Evolutionary conservation across 1,139 yeast genomes (phyloP).

Genomic region (Blastobotrys ciferrii): DNA sequence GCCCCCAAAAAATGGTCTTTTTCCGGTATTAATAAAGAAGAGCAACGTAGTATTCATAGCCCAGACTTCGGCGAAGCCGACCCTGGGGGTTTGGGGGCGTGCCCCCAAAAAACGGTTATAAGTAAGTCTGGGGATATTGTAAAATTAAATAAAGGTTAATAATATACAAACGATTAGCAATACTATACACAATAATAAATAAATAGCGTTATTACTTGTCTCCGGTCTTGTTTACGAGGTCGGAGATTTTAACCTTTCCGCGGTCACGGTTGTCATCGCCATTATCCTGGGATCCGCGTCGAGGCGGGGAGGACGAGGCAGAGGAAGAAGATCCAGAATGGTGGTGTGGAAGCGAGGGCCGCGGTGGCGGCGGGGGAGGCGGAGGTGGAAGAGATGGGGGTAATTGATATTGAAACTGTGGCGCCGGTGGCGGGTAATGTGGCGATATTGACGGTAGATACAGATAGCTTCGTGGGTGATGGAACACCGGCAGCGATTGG

Average conservation of each 20-base stretch:
- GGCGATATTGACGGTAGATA: neutral
- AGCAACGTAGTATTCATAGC: no score
- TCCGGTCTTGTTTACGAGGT: conserved; percentile 20
- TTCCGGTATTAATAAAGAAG: no score
- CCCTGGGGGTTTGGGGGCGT: no score
- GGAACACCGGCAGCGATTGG: conserved; percentile 1
- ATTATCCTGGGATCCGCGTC: neutral
- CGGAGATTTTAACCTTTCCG: conserved; percentile 40
- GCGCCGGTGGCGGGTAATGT: neutral
- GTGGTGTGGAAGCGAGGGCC: conserved; percentile 7
- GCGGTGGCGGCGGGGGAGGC: conserved; percentile 1
- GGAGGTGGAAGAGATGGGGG: conserved; percentile 1
- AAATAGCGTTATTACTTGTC: conserved; percentile 3
- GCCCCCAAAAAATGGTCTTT: no score
- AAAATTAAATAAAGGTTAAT: conserved; percentile 11
- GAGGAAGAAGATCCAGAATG: conserved; percentile 7
- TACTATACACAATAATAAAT: conserved; percentile 52
- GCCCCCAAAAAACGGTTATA: no score
- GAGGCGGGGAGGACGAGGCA: conserved; percentile 3
- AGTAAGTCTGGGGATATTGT: no score
- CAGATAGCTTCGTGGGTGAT: neutral
- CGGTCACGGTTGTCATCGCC: conserved; percentile 11
- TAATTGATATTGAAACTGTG: neutral
- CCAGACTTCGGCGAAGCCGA: no score
- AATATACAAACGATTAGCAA: conserved; percentile 10